phyloP scores from a whole-genome alignment of 345 rosid genomes.

The Microthlaspi erraticum region DNA sequence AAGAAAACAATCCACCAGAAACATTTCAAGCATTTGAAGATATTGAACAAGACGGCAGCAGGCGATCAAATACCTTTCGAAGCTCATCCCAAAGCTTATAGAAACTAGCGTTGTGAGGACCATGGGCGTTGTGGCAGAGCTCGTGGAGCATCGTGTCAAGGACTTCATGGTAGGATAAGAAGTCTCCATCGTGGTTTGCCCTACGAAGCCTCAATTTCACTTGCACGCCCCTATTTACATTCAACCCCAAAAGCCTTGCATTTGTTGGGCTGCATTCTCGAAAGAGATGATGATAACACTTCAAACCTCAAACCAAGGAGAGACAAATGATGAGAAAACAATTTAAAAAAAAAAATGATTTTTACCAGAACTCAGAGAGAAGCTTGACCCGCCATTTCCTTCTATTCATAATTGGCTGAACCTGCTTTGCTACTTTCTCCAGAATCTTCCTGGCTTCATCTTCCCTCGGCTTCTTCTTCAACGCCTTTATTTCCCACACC shows the following conservation, averaged over 20 bases:
- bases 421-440: conserved; percentile 67
- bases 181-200: conserved; percentile 65
- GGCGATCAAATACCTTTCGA: conserved; percentile 67
- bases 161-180: conserved; percentile 68
- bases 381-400: conserved; percentile 56
- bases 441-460: conserved; percentile 72
- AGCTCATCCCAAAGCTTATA: conserved; percentile 97
- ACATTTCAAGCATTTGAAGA: neutral
- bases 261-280: conserved; percentile 82
- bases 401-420: conserved; percentile 51
- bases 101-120: conserved; percentile 85
- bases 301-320: too few relatives aligned
- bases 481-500: conserved; percentile 76
- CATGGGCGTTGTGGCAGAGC: conserved; percentile 84
- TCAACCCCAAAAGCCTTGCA: conserved; percentile 74
- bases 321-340: too few relatives aligned
- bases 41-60: neutral
- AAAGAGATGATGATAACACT: too few relatives aligned
- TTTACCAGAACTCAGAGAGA: conserved; percentile 55
- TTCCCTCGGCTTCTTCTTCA: conserved; percentile 64
- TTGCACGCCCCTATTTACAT: conserved; percentile 69
- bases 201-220: conserved; percentile 84
- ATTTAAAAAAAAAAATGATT: too few relatives aligned
- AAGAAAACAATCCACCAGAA: neutral
- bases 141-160: conserved; percentile 98